A percentile compares a stretch with the other conserved stretches of the same genome.
Conservation (phyloP, 2,329 filamentous ascomycete species). For the Colletotrichum liriopes region DNA sequence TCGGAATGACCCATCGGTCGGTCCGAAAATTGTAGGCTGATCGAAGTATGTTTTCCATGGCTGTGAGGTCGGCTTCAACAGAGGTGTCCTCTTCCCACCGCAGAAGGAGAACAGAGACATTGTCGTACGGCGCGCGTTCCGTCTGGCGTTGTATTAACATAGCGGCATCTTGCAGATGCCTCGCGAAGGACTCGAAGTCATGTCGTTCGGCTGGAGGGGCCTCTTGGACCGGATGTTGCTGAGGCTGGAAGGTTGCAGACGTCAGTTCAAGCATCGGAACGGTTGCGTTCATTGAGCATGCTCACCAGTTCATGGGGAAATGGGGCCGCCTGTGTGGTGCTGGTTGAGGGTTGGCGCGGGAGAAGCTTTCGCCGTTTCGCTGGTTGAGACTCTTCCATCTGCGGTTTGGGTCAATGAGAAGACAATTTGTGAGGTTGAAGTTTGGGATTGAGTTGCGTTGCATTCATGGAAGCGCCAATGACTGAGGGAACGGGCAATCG, state of each 20-base stretch:
- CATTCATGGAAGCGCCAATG: constrained; percentile 21
- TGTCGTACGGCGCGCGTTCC: constrained; percentile 70
- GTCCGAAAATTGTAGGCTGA: constrained; percentile 74
- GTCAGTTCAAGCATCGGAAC: constrained; percentile 31
- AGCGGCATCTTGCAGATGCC: constrained; percentile 78
- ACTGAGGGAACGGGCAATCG: background rate
- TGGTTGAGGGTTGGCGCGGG: constrained; percentile 32
- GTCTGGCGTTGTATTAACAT: constrained; percentile 77
- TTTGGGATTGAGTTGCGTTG: constrained; percentile 2
- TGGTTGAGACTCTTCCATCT: constrained; percentile 45
- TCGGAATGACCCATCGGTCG: constrained; percentile 74
- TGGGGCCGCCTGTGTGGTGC: constrained; percentile 37
- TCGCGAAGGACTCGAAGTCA: constrained; percentile 78
- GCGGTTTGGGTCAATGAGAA: constrained; percentile 29
- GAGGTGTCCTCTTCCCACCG: constrained; percentile 74
- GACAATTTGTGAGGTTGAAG: constrained; percentile 1
- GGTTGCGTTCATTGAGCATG: constrained; percentile 37
- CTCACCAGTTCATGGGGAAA: constrained; percentile 43
- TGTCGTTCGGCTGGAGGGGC: constrained; percentile 64
- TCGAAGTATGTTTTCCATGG: constrained; percentile 71
- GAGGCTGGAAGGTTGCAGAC: constrained; percentile 46
- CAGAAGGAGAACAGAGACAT: constrained; percentile 73
- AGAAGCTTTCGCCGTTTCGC: constrained; percentile 44
- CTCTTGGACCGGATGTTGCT: constrained; percentile 58
- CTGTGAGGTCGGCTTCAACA: constrained; percentile 67